Base-by-base conservation (phyloP, 2,329 filamentous ascomycete genomes). In the Ciborinia camelliae region DNA sequence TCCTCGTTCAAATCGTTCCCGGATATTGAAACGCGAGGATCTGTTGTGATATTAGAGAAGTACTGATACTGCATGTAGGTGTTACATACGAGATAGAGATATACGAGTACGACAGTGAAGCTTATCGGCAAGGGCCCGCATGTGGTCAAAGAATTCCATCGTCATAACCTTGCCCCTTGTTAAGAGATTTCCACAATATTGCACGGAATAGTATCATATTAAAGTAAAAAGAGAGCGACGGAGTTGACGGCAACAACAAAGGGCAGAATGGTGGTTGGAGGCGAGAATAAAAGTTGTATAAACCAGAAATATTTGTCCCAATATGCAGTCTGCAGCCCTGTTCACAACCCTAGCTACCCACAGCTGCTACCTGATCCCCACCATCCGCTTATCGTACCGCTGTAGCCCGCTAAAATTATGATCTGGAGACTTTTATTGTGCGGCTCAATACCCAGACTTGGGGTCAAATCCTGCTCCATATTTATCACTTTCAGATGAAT, bases 111-210 rank as follows among this genome's bases (percentile, higher is more conserved):
- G 18, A 23, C 23, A 4, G 10, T 58, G 23, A 43, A 63, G 43
- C 43, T 57, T 28, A 39, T 63, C 43, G 3, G 35, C 41, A 51
- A 63, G 43, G 52, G 1, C 52, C 53, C 37, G 26, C 45, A 58
- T 58, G 5, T n/a, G 35, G 35, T 59, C 43, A 63, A 63, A 63
- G 35, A 63, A 59, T 63, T 63, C 62, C 62, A 58, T 43, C 32
- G 39, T 63, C 32, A 37, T 58, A 58, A 32, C 39, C 39, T 45
- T 32, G 28, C 35, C 28, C 52, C 43, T 37, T 50, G 30, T 58
- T n/a, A 37, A 41, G 26, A 58, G 35, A 39, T 41, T 18, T 50
- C 52, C 52, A 63, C 47, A 39, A 55, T 32, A 58, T 58, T 4
- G 37, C 10, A 23, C 18, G 23, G 12, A 59, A 50, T 35, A 32